Evolutionary conservation across 2,329 filamentous ascomycete species (phyloP), one percentile per base, ranked within the genome.

Genomic region (Botrytis porri): DNA sequence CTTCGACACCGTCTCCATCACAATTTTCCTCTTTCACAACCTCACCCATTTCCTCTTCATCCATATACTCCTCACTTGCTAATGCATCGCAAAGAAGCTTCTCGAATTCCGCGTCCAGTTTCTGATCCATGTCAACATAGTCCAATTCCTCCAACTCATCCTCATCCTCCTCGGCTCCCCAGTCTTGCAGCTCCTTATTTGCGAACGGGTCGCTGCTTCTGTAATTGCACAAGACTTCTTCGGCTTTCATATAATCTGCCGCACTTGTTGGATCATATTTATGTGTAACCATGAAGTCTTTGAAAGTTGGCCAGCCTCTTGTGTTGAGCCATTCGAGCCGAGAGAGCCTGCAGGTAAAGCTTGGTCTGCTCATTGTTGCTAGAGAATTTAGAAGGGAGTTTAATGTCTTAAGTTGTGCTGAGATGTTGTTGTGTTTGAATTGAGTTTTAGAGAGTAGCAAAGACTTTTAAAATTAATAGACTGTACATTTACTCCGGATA

Each of bases 281-380:
- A 41, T 67, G n/a, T 22, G 35, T 57, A 2, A 41, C 35, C 48
- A 67, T 67, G 37, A 67, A 67, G 18, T 67, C 35, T 41, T 67
- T 37, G 39, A 67, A 67, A 4, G 10, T 57, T 14, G 29, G 29
- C 65, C 48, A 67, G 10, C 65, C 65, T 57, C 65, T 32, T 32
- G 16, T 67, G 10, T 57, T 67, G 3, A 67, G 48, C 48, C 65
- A 67, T 57, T 67, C 65, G 9, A 67, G 48, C 16, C n/a, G 39
- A 14, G 65, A 14, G 9, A 67, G 48, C 22, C 39, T n/a, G 18
- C 43, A 45, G 43, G 43, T 45, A 4, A 25, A 67, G 10, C 1
- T 39, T 25, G 25, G 43, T 37, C 20, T 54, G 16, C 12, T 39
- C 64, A 66, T 66, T 66, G 14, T 51, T 10, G 32, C 64, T 54